A percentile compares a stretch with the other conserved stretches of the same genome.
Conservation (phyloP, 345 rosid genomes). For the Gynandropsis gynandra region DNA sequence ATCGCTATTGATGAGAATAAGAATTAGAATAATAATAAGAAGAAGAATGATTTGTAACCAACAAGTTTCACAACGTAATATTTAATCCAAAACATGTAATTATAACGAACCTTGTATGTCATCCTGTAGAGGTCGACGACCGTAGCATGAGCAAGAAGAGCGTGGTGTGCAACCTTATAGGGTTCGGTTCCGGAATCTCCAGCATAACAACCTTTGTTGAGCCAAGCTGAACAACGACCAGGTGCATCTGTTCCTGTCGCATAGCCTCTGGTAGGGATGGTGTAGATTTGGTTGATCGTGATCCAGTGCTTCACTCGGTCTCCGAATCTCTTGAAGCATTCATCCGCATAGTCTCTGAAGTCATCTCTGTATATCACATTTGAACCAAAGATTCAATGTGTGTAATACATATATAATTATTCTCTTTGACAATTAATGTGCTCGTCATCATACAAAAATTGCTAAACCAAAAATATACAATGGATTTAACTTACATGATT, state of each 20-base stretch:
- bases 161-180: slow-evolving; percentile 20
- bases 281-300: slow-evolving; percentile 35
- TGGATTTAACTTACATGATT: slow-evolving; percentile 43
- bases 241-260: slow-evolving; percentile 29
- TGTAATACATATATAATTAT: not conserved
- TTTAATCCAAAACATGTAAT: not conserved
- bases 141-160: slow-evolving; percentile 26
- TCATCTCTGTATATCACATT: slow-evolving; percentile 22
- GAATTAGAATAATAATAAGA: too few relatives aligned
- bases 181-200: slow-evolving; percentile 30
- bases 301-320: slow-evolving; percentile 40
- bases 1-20: not conserved
- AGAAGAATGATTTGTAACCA: too few relatives aligned
- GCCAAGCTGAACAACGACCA: slow-evolving; percentile 32
- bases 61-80: too few relatives aligned
- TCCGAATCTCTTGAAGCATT: slow-evolving; percentile 34
- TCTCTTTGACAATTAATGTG: too few relatives aligned
- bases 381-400: not conserved
- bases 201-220: slow-evolving; percentile 7
- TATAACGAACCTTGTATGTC: slow-evolving; percentile 14
- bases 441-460: not conserved
- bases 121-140: slow-evolving; percentile 16
- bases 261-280: slow-evolving; percentile 25
- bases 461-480: too few relatives aligned
- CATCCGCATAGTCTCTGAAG: slow-evolving; percentile 32